Conservation (phyloP, 768 basidiomycete species). For the Dioszegia crocea region DNA sequence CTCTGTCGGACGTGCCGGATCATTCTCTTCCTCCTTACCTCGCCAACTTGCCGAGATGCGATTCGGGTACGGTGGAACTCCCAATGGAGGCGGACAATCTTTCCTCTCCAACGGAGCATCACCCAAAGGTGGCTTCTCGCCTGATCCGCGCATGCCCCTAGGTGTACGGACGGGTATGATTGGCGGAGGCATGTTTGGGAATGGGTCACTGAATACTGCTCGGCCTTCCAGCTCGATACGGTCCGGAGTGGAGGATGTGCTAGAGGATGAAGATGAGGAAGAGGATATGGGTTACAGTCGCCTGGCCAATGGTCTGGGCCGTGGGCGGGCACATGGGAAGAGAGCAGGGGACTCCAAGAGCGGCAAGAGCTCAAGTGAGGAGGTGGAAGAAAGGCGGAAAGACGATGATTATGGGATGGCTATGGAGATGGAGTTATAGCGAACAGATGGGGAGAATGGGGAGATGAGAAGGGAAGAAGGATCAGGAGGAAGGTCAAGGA, state of each 20-base stretch:
- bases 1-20: constrained; percentile 14
- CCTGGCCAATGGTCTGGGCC: background rate
- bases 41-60: constrained; percentile 1
- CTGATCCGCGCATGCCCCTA: constrained; percentile 13
- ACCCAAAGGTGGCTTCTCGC: constrained; percentile 6
- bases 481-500: background rate
- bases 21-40: constrained; percentile 15
- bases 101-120: constrained; percentile 1
- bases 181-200: constrained; percentile 38
- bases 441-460: background rate
- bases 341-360: constrained; percentile 7
- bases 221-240: constrained; percentile 31
- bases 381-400: constrained; percentile 13
- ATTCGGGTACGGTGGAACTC: constrained; percentile 5
- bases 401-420: constrained; percentile 36
- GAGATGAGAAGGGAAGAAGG: background rate
- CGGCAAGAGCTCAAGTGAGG: constrained; percentile 18
- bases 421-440: constrained; percentile 40
- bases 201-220: constrained; percentile 17
- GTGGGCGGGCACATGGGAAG: background rate
- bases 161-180: constrained; percentile 23
- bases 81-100: background rate
- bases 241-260: constrained; percentile 26
- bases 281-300: constrained; percentile 15
- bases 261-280: constrained; percentile 38